Evolutionary conservation across 2,329 filamentous ascomycete species (phyloP), one percentile per base, ranked within the genome.

Genomic region (Salinomyces thailandicus): DNA sequence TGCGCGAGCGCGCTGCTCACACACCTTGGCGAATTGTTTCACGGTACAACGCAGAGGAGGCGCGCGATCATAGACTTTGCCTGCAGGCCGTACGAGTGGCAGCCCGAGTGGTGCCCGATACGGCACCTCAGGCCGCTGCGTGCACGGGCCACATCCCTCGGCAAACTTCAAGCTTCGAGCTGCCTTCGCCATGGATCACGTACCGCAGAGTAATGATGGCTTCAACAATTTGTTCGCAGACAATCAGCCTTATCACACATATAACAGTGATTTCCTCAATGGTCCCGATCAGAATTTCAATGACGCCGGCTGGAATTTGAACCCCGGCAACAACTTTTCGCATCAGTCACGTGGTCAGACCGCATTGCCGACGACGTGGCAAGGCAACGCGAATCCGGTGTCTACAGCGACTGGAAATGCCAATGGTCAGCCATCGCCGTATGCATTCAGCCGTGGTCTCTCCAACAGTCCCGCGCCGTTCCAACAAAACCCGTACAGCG

Each of bases 271-370:
- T 26, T 54, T 53, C 42, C 44, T 46, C 35, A 46, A 46, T 47
- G 41, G 41, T 20, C 34, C 44, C 43, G 47, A 53, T 37, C 41
- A 48, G 33, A 46, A 22, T 38, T 45, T 47, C 36, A 45, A 46
- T 44, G 48, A 57, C 45, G 46, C 51, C 48, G 46, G 47, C 47
- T 58, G 54, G 54, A 47, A 41, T 45, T 26, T 56, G 50, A 49
- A 55, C 46, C 44, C 48, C 48, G 49, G 47, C 29, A 16, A 12
- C 41, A 42, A 45, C 37, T 47, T 37, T 31, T 36, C 45, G 36
- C 31, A 34, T 30, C 43, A 42, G 46, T 55, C 53, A 55, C 53
- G 52, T 55, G 50, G 37, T 11, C 42, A 45, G 37, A 13, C 38
- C 37, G 19, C 33, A 41, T 20, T 32, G 18, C 40, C 37, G 28